A percentile compares a stretch with the other conserved stretches of the same genome.
These are phyloP conservation scores for Podaxis sp. DNA, from an alignment of 768 basidiomycete species.

Conservation along the genomic window DNA sequence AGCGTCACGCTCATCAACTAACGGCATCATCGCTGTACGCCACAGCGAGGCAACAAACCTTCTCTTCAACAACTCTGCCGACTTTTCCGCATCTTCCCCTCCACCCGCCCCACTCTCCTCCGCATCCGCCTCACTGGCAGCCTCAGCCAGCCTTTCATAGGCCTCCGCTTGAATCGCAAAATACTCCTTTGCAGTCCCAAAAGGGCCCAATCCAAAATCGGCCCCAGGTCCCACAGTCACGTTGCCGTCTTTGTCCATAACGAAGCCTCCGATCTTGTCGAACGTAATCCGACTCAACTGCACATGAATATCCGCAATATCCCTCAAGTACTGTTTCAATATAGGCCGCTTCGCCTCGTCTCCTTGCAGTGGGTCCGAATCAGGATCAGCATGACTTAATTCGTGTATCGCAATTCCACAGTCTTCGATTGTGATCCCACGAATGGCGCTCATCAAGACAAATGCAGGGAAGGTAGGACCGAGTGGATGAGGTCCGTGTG, in stretches of 20 bases:
- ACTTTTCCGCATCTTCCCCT: slow-evolving; percentile 10
- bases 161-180: slow-evolving; percentile 40
- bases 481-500: slow-evolving; percentile 29
- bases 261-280: slow-evolving; percentile 38
- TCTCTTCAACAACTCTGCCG: slow-evolving; percentile 32
- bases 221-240: slow-evolving; percentile 40
- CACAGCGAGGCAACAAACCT: slow-evolving; percentile 39
- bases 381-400: slow-evolving; percentile 24
- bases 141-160: slow-evolving; percentile 37
- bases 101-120: slow-evolving; percentile 21
- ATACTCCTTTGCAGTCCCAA: slow-evolving; percentile 38
- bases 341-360: slow-evolving; percentile 36
- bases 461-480: slow-evolving; percentile 39
- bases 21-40: slow-evolving; percentile 41
- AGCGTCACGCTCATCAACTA: slow-evolving; percentile 38
- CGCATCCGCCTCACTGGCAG: slow-evolving; percentile 29
- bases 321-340: slow-evolving; percentile 36
- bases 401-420: slow-evolving; percentile 38
- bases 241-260: slow-evolving; percentile 31
- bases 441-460: slow-evolving; percentile 41
- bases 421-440: slow-evolving; percentile 41
- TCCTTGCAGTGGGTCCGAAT: slow-evolving; percentile 30
- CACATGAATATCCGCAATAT: slow-evolving; percentile 42
- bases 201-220: slow-evolving; percentile 42
- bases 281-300: slow-evolving; percentile 40